Base-by-base conservation (phyloP, 306 rosid genomes). In the Dalbergia oliveri region DNA sequence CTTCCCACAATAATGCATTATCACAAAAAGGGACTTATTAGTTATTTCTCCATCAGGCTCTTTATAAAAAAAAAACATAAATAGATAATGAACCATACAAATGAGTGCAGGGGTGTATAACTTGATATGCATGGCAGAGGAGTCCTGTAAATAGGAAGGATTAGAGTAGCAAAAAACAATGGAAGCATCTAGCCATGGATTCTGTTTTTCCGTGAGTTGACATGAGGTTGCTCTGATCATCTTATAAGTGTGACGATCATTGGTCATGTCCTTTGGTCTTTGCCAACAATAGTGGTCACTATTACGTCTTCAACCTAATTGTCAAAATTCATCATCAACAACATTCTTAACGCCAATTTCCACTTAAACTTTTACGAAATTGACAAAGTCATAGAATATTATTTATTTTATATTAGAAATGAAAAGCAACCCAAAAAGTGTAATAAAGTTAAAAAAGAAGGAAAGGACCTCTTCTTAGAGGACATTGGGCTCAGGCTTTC, bases 141-240 rank as follows among this genome's bases (percentile, higher is more conserved):
- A 96, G 97, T 86, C 77, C 88, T 6, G 15, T 74, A 98, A 54
- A 68, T 96, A 96, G 5, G 93, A 66, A 3, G 97, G 99, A 82
- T 93, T 85, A 54, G 92, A 83, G 82, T 59, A 97, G 73, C 93
- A 93, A 89, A 96, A 96, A 19, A 96, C 99, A 12, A 96, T 79
- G 80, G 98, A 93, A 2, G 99, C 99, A 6, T 98, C 98, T n/a
- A 0, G 99, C 98, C 99, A 96, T 93, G 3, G 99, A 9, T n/a
- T 98, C 98, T 0, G 99, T 91, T 86, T 96, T 98, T 63, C 98
- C 99, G 98, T 97, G 0, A 96, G 99, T 98, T 73, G 99, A 93
- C 58, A 98, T 98, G 61, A 98, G 99, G 15, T 96, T 96, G 75
- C 90, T 93, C 0, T 94, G 92, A 85, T 94, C 97, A 96, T 81